Evolutionary conservation across 225 moss, liverwort and hornwort species (phyloP), one percentile per base, ranked within the genome.

Genomic region (Physcomitrium patens): DNA sequence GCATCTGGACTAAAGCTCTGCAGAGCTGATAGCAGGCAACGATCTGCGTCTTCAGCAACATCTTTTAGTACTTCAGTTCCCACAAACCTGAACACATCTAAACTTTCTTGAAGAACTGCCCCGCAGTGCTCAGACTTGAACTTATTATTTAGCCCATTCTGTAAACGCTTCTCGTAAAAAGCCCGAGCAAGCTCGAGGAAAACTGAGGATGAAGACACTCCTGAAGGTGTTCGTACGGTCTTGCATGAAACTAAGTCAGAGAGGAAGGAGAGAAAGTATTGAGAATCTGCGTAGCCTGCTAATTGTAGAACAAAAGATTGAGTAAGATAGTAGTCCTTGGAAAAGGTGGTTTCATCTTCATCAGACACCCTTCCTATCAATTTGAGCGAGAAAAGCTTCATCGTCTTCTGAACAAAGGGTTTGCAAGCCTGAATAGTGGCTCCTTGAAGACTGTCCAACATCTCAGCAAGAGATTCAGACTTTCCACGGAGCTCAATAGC

Each of bases 21-120:
- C 80, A 99, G 80, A 77, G 94, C 91, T 60, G 92, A 86, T 46
- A 93, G 70, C 79, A 99, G 81, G 79, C 97, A 93, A 52, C 85
- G 73, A 77, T 94, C 97, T 65, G 89, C 97, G 64, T 82, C 70
- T 55, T 84, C 82, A 11, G 89, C 76, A 63, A 77, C 69, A 74
- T 81, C 81, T 76, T 82, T 75, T 23, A 86, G 70, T 65, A 89
- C 90, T 75, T 89, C 85, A 59, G 79, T 82, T 12, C 86, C 63
- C 49, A 94, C 83, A 57, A 54, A 68, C 75, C 80, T 81, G 63
- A 63, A 96, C 60, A 96, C 77, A 56, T 85, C 85, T 22, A 91
- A 55, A 19, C 72, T 63, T 37, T 77, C 80, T 52, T 63, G 77
- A 69, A 72, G 68, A 56, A 75, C 65, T 59, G 76, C 12, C 31